Base-by-base conservation (phyloP, 768 basidiomycete genomes). In the Boletellus ananas region DNA sequence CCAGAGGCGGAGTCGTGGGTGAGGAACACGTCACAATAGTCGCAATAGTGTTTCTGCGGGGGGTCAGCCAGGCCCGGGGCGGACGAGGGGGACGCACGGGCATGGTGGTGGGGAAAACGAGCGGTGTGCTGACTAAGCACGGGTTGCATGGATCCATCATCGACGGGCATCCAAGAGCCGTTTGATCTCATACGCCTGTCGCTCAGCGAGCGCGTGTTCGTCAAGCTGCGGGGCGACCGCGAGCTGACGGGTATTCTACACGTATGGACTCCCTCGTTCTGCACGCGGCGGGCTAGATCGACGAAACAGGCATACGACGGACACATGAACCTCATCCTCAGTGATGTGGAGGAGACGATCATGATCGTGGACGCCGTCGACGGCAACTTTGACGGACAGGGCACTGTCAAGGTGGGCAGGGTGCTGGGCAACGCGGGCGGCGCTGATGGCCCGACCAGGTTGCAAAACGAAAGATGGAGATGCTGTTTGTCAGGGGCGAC, bases 261-360 rank as follows among this genome's bases (percentile, higher is more conserved):
- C 73, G 96, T 95, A 63, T 42, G 89, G 41, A 37, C 35, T 18
- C n/a, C n/a, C 41, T 51, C 6, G 27, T 40, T 36, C 33, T 36
- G 38, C 18, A 21, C 34, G 44, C 29, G 49, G 41, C 3, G 46
- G 43, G 34, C 17, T 45, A 47, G 55, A 51, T 47, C 34, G 21
- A 56, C 25, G 50, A 45, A 44, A 58, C 62, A 99, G 96, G 96
- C 96, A 18, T 98, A 98, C 63, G 96, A 99, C 73, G 96, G 94
- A n/a, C 96, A 98, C 70, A 98, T 98, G 96, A 98, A 99, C 69
- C 78, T 99, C 60, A 96, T 99, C 55, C 77, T 99, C 60, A 94
- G 91, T 61, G 91, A 97, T 64, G 96, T 97, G 14, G 95, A 97
- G 66, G 96, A 99, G 73, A 94, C 88, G 3, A 92, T 98, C 55